These are phyloP conservation scores for Coniochaeta hoffmannii DNA, from an alignment of 2,329 filamentous ascomycete genomes.

Conservation along the genomic window DNA sequence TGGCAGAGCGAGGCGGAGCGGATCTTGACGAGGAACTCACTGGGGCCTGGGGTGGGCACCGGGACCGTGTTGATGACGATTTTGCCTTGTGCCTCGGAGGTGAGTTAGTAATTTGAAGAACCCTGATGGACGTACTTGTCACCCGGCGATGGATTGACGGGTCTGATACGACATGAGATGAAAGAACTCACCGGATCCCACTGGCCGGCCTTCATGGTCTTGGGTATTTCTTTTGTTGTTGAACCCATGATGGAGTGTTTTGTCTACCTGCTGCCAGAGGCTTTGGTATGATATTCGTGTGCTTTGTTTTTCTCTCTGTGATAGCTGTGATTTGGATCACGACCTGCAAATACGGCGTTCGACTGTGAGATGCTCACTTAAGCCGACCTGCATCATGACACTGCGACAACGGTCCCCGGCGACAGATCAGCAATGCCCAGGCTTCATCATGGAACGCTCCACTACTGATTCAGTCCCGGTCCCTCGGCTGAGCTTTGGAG, in stretches of 20 bases:
- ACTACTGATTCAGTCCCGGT: background rate
- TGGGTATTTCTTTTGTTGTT: slow-evolving; percentile 6
- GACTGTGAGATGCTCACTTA: background rate
- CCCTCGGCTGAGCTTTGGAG: background rate
- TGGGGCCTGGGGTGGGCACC: slow-evolving; percentile 30
- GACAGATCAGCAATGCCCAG: background rate
- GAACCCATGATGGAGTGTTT: slow-evolving; percentile 2
- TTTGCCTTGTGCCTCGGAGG: background rate
- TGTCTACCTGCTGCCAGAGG: background rate
- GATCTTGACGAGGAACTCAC: slow-evolving; percentile 31
- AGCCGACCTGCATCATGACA: background rate
- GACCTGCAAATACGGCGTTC: too few species aligned
- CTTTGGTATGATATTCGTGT: too few species aligned
- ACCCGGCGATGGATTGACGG: background rate
- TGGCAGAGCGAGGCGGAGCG: slow-evolving; percentile 27
- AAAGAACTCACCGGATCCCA: slow-evolving; percentile 9
- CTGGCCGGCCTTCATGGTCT: slow-evolving; percentile 12
- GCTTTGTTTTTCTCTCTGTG: too few species aligned
- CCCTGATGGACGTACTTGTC: background rate
- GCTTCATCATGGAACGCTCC: background rate
- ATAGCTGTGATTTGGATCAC: too few species aligned
- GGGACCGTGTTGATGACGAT: slow-evolving; percentile 28
- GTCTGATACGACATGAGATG: too few species aligned
- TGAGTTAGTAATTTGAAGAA: background rate
- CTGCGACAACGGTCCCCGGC: background rate